Conservation (phyloP, 2,329 filamentous ascomycete genomes). For the Pseudogymnoascus sp. region DNA sequence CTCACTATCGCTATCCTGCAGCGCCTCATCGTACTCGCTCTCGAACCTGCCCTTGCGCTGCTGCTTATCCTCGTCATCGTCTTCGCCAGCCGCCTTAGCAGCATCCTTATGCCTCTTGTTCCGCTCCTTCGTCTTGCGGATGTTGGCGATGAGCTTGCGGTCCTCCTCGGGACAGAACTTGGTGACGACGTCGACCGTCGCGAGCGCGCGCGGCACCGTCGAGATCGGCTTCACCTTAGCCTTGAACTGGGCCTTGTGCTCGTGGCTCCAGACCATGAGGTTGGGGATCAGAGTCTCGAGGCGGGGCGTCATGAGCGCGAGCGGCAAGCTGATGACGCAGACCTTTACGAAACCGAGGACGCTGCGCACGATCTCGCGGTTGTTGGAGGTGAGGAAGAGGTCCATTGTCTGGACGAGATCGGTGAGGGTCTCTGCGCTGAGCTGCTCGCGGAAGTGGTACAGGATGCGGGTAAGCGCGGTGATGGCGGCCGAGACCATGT, state of each 20-base stretch:
- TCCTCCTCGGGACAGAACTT: slow-evolving; percentile 77
- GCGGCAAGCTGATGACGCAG: slow-evolving; percentile 78
- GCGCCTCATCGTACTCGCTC: slow-evolving; percentile 91
- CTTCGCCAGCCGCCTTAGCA: slow-evolving; percentile 49
- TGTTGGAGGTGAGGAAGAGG: slow-evolving; percentile 91
- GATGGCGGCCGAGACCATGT: slow-evolving; percentile 97
- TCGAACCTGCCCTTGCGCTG: slow-evolving; percentile 63
- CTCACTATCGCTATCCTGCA: slow-evolving; percentile 60
- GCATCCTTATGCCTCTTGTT: slow-evolving; percentile 82
- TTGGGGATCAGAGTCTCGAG: slow-evolving; percentile 77
- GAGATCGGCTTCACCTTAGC: too few species aligned
- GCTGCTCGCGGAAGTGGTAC: slow-evolving; percentile 74
- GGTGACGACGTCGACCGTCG: slow-evolving; percentile 72
- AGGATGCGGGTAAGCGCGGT: slow-evolving; percentile 89
- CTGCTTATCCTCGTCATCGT: slow-evolving; percentile 48
- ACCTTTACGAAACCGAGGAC: slow-evolving; percentile 97
- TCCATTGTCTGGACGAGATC: slow-evolving; percentile 94
- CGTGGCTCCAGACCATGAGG: slow-evolving; percentile 91
- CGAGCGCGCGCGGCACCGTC: too few species aligned
- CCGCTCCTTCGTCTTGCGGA: slow-evolving; percentile 89
- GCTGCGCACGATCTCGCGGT: slow-evolving; percentile 91
- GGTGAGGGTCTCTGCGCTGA: slow-evolving; percentile 63
- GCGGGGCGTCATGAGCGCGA: slow-evolving; percentile 69
- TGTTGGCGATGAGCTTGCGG: slow-evolving; percentile 85
- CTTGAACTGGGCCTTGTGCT: slow-evolving; percentile 96